Evolutionary conservation across 805 yeast species (phyloP), one percentile per base, ranked within the genome.

Genomic region (Wickerhamiella qilinensis): DNA sequence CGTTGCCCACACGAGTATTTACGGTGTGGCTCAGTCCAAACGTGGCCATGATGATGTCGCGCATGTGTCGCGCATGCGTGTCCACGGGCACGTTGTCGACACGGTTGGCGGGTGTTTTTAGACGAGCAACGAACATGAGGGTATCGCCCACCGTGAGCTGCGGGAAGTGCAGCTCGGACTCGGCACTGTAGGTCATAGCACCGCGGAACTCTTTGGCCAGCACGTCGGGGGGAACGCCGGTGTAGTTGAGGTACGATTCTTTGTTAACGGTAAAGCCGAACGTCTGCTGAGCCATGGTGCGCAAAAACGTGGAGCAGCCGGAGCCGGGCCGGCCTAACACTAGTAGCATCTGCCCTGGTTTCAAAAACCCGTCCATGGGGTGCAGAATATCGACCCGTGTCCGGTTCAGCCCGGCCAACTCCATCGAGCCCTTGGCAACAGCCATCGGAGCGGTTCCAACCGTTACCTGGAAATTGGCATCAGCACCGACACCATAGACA

Each of bases 271-370:
- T 58, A 51, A 63, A 67, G 27, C 59, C 58, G 43, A 58, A 57
- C 15, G 68, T 67, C 45, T 71, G 74, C 39, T 74, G 75, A 11
- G 84, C 72, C 43, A 77, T 60, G 3, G 78, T 67, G 46, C 74
- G 73, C 53, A 78, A 60, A 34, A 77, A 61, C 2, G 84, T 70
- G 3, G 86, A 74, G 54, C 86, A 78, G 35, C 88, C 88, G 20
- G 88, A 77, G 48, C 86, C 84, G 2, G 88, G 85, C 43, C 78
- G 67, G 38, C 81, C 82, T 27, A 76, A 56, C 6, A 77, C 84
- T 36, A 77, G 59, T 22, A 74, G 65, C 73, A 77, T 68, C 49
- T 77, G 83, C 46, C 84, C 84, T 2, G 78, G 69, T 37, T 64
- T 59, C 11, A 72, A 69, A 20, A 62, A 43, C 20, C 60, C 70